These are phyloP conservation scores for Asterochloris erici DNA, from an alignment of 139 green algal genomes.

Conservation along the genomic window DNA sequence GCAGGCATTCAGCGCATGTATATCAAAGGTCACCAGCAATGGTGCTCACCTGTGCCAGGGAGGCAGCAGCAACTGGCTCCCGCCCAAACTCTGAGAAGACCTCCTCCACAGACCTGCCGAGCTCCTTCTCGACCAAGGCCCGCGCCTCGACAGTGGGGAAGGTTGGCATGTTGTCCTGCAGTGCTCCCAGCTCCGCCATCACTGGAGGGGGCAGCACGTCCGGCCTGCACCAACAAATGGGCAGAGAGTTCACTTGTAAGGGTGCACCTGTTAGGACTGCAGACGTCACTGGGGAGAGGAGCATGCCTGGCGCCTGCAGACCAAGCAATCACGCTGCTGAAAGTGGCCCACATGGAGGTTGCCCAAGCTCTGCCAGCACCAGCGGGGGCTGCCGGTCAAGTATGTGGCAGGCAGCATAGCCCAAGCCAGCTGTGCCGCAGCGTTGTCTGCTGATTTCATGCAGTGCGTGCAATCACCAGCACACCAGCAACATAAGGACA, in stretches of 20 bases:
- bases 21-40: not conserved
- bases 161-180: constrained; percentile 89
- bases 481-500: too few relatives aligned
- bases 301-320: too few relatives aligned
- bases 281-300: not conserved
- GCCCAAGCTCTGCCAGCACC: too few relatives aligned
- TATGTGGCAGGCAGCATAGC: too few relatives aligned
- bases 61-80: constrained; percentile 84
- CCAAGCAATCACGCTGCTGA: too few relatives aligned
- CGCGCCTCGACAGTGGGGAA: constrained; percentile 66
- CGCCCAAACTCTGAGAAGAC: constrained; percentile 82
- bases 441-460: too few relatives aligned
- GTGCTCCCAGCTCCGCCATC: constrained; percentile 77
- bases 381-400: too few relatives aligned
- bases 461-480: too few relatives aligned
- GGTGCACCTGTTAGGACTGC: not conserved
- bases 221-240: constrained; percentile 45
- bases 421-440: too few relatives aligned
- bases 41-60: constrained; percentile 77
- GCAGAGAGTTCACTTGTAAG: not conserved
- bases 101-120: constrained; percentile 65
- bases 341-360: too few relatives aligned
- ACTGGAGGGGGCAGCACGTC: constrained; percentile 83
- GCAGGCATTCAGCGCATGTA: not conserved
- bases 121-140: constrained; percentile 66